phyloP scores from a whole-genome alignment of 1,139 yeast species.

The Geotrichum fermentans region DNA sequence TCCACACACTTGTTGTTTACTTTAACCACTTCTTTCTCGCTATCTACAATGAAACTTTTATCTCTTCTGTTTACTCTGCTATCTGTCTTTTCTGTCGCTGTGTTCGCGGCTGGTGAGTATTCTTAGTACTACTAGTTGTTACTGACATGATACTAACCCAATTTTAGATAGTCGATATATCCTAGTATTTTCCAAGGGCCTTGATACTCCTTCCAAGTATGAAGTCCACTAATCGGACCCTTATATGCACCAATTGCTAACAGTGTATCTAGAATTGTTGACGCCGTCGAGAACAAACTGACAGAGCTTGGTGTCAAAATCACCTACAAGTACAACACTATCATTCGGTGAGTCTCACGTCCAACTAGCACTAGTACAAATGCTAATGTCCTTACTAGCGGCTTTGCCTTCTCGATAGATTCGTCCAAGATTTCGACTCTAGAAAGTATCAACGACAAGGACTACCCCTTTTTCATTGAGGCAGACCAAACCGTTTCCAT shows the following conservation, averaged over 20 bases:
- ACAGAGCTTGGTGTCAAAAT: conserved; percentile 39
- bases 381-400: conserved; percentile 12
- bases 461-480: conserved; percentile 42
- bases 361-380: conserved; percentile 38
- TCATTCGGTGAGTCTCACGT: conserved; percentile 26
- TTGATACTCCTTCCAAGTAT: conserved; percentile 34
- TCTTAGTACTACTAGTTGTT: no score
- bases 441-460: conserved; percentile 27
- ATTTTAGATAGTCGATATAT: conserved; percentile 26
- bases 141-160: no score
- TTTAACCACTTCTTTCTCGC: neutral
- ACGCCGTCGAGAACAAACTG: conserved; percentile 34
- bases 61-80: conserved; percentile 48
- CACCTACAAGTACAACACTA: conserved; percentile 40
- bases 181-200: conserved; percentile 36
- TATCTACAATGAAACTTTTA: conserved; percentile 29
- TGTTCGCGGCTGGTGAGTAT: conserved; percentile 18
- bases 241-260: neutral
- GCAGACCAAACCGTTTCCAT: conserved; percentile 36
- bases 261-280: conserved; percentile 27
- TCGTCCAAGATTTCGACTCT: conserved; percentile 29
- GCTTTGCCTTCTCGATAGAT: conserved; percentile 13
- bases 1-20: no score
- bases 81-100: conserved; percentile 16
- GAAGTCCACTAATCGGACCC: neutral